phyloP scores from a whole-genome alignment of 768 basidiomycete species.

The Panaeolus papilionaceus region DNA sequence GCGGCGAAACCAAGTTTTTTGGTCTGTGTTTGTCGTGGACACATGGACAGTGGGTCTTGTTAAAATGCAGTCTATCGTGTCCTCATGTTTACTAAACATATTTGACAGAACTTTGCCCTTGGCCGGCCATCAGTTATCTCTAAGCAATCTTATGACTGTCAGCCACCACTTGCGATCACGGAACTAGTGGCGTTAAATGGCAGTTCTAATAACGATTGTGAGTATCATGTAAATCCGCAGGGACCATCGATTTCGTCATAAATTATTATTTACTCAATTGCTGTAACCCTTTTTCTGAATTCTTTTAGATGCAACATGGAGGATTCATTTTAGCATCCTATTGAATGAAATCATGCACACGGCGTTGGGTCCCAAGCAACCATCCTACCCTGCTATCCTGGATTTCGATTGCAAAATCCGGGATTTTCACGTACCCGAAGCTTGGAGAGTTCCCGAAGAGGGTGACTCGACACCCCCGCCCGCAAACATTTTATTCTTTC shows the following conservation, averaged over 20 bases:
- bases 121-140: conserved; percentile 67
- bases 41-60: conserved; percentile 57
- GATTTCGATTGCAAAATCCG: conserved; percentile 67
- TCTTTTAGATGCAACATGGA: conserved; percentile 60
- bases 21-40: conserved; percentile 71
- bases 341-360: conserved; percentile 59
- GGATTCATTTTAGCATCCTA: conserved; percentile 39
- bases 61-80: neutral
- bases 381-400: conserved; percentile 57
- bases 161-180: conserved; percentile 52
- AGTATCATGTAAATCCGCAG: conserved; percentile 2
- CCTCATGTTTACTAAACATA: neutral
- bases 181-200: conserved; percentile 15
- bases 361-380: conserved; percentile 58
- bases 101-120: conserved; percentile 60
- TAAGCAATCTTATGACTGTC: conserved; percentile 58
- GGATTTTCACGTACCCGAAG: conserved; percentile 58
- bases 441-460: conserved; percentile 46
- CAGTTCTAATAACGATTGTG: neutral
- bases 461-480: conserved; percentile 25
- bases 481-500: conserved; percentile 42
- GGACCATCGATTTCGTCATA: neutral
- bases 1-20: conserved; percentile 64
- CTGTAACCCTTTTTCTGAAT: neutral
- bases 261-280: neutral